Base-by-base conservation (phyloP, 176 grass and related monocot genomes). In the Rhynchospora tenuis region DNA sequence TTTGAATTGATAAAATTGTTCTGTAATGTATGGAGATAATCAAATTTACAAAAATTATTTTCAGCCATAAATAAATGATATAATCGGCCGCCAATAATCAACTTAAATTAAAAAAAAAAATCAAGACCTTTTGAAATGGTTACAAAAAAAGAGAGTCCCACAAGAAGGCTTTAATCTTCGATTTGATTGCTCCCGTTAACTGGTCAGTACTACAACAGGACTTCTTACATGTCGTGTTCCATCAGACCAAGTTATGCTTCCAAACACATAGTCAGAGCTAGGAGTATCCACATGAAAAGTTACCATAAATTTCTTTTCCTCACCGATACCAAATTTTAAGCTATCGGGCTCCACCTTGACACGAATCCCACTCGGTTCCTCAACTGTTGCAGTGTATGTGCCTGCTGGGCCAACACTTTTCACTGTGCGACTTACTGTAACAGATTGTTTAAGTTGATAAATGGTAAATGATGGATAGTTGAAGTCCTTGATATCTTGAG, bases 391-490 rank as follows among this genome's bases (percentile, higher is more conserved):
- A 11, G 48, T 86, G 89, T 93, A 93, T 10, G 89, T 89, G 76
- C 83, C 84, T 0, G 87, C 80, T 0, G 13, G 17, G 1, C 91
- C 91, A 7, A 91, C 91, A 69, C 90, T 97, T 86, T 60, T 90
- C 33, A 97, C 57, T 38, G 81, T 59, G 42, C 91, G 89, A 29
- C 46, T 85, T 45, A 86, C 83, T 24, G 75, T 65, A 0, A 54
- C 24, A 7, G 46, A 45, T 0, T 7, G 68, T 23, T 46, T 38
- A 0, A 97, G 85, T 4, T 80, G 65, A 55, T 81, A 73, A 73
- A 88, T 64, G 17, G 85, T 86, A 63, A 97, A 80, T 26, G 94
- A 86, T 11, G 87, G 94, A 80, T 93, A 93, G 83, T 97, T 97
- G n/a, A 93, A 74, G 67, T 97, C 83, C 20, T 85, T 55, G 1